These are phyloP conservation scores for Myrica gale DNA, from an alignment of 306 rosid species.

Conservation along the genomic window DNA sequence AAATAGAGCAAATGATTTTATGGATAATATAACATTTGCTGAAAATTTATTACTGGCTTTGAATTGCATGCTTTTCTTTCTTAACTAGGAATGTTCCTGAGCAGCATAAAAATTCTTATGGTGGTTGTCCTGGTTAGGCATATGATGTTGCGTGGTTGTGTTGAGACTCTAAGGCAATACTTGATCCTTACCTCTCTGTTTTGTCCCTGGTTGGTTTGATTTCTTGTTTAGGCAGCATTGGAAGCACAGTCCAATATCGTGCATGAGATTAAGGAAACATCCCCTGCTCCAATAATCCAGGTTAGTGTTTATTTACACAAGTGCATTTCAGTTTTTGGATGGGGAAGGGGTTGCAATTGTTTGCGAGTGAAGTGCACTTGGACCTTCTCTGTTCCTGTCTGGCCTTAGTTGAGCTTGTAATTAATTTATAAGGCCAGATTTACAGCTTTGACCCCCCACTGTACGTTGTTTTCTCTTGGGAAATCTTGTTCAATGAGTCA, in stretches of 20 bases:
- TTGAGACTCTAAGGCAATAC: neutral
- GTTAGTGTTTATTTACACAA: constrained; percentile 36
- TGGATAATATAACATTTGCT: neutral
- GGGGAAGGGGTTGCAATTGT: neutral
- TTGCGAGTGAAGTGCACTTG: no score
- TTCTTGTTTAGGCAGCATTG: constrained; percentile 69
- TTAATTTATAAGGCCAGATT: neutral
- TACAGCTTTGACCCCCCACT: neutral
- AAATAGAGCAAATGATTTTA: neutral
- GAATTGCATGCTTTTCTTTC: neutral
- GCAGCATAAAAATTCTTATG: neutral
- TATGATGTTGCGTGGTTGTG: neutral
- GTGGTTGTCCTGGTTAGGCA: constrained; percentile 4
- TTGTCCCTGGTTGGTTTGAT: constrained; percentile 21
- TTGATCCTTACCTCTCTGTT: neutral
- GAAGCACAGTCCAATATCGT: constrained; percentile 55
- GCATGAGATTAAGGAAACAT: constrained; percentile 62
- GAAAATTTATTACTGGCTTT: neutral
- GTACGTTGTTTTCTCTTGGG: neutral
- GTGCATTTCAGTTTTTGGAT: constrained; percentile 7
- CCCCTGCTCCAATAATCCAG: constrained; percentile 52
- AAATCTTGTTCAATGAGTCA: neutral
- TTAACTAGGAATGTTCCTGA: neutral
- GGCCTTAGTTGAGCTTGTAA: neutral
- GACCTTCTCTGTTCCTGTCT: neutral